Evolutionary conservation across 2,329 filamentous ascomycete species (phyloP), one percentile per base, ranked within the genome.

Genomic region (Neofusicoccum sp.): DNA sequence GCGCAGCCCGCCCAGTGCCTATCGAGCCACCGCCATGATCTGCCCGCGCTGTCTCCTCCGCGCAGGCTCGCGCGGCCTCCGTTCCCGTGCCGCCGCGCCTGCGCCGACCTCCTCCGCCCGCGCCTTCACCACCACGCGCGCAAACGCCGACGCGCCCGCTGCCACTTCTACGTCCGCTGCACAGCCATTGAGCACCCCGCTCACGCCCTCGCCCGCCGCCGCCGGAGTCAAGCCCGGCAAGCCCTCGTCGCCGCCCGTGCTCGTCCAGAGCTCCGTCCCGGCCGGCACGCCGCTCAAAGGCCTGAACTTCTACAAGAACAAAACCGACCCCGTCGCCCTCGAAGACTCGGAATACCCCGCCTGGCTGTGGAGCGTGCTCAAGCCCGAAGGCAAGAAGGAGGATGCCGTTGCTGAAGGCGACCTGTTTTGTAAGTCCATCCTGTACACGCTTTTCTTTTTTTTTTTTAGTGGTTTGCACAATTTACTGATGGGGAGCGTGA

Each of bases 321-420:
- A 85, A 71, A 79, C 83, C 39, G 91, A 94, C 72, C 91, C 92
- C 0, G 80, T 94, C 5, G 92, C 92, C 8, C 76, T 88, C 70
- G 82, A 87, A 37, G 92, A 96, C 69, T 81, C 87, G 28, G 89
- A 90, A 66, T 96, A 96, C 77, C 92, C 92, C 3, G 81, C 81
- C 29, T 96, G 92, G 92, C 76, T 96, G 66, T 96, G 92, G 92
- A 81, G 78, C 3, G 87, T 90, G 68, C 78, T 95, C 62, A 84
- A 88, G 56, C 80, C 77, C 70, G 79, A 85, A 76, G 84, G 86
- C 76, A 86, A 83, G 72, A 73, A 71, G 63, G 72, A 78, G 2
- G 84, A 78, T 3, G 84, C 82, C 3, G 83, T 81, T 9, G 83
- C 82, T 8, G 85, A 84, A 31, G 89, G 87, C 28, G 91, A 94